phyloP scores from a whole-genome alignment of 1,284 basidiomycete species.

The Wolfiporia cocos region DNA sequence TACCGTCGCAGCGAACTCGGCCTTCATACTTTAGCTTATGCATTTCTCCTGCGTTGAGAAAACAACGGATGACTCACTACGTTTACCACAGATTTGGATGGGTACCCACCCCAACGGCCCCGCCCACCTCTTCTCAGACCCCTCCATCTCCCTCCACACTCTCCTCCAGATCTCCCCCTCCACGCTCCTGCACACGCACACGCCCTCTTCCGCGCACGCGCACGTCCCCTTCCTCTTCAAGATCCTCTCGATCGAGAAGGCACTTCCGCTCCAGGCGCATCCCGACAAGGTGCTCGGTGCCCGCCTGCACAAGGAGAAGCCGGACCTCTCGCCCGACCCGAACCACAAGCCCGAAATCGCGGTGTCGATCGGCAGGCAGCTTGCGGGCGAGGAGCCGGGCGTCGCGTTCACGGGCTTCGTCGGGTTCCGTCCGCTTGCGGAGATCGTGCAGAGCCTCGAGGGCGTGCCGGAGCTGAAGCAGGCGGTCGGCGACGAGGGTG shows the following conservation, averaged over 20 bases:
- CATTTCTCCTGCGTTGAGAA: too few species aligned
- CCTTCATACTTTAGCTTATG: not conserved
- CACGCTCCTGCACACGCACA: conserved; percentile 51
- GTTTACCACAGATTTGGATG: conserved; percentile 84
- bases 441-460: conserved; percentile 65
- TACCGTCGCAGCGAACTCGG: not conserved
- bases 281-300: conserved; percentile 88
- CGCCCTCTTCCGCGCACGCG: conserved; percentile 49
- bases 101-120: conserved; percentile 66
- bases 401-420: conserved; percentile 89
- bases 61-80: not conserved
- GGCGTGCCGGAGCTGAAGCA: conserved; percentile 66
- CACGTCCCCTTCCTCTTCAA: conserved; percentile 93
- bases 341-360: conserved; percentile 99
- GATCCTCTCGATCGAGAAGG: conserved; percentile 90
- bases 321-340: conserved; percentile 67
- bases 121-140: conserved; percentile 51
- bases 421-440: conserved; percentile 79
- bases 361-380: conserved; percentile 56
- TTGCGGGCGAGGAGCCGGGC: conserved; percentile 12
- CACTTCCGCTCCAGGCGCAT: conserved; percentile 93
- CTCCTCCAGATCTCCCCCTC: conserved; percentile 55
- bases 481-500: conserved; percentile 14
- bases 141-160: conserved; percentile 57
- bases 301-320: conserved; percentile 64